A percentile compares a stretch with the other conserved stretches of the same genome.
These are phyloP conservation scores for Oryza glaberrima DNA, from an alignment of 176 grass and related monocot genomes.

Conservation along the genomic window DNA sequence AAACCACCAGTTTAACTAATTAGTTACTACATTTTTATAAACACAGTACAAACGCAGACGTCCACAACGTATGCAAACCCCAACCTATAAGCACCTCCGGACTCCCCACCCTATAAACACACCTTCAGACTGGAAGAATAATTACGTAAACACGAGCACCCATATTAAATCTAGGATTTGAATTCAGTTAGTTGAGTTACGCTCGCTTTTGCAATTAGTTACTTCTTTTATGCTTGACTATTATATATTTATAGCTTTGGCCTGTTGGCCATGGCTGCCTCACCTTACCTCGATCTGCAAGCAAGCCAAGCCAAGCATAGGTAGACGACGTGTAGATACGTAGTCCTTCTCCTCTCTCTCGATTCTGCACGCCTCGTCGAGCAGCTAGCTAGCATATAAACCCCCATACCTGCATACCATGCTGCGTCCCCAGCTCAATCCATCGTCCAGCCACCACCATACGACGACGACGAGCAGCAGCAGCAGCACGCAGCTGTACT, in stretches of 20 bases:
- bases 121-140: no score
- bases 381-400: background rate
- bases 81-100: no score
- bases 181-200: no score
- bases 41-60: no score
- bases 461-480: background rate
- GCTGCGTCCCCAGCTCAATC: slow-evolving; percentile 30
- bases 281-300: background rate
- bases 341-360: background rate
- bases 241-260: background rate
- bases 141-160: no score
- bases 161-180: no score
- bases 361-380: background rate
- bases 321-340: background rate
- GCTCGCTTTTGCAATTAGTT: background rate
- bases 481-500: background rate
- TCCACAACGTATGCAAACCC: no score
- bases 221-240: background rate
- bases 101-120: no score
- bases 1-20: background rate
- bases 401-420: background rate
- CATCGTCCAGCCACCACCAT: background rate
- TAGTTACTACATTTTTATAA: background rate
- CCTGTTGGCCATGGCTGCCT: background rate
- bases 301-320: background rate